Evolutionary conservation across 2,329 filamentous ascomycete genomes (phyloP).

Genomic region (Alternaria solani): DNA sequence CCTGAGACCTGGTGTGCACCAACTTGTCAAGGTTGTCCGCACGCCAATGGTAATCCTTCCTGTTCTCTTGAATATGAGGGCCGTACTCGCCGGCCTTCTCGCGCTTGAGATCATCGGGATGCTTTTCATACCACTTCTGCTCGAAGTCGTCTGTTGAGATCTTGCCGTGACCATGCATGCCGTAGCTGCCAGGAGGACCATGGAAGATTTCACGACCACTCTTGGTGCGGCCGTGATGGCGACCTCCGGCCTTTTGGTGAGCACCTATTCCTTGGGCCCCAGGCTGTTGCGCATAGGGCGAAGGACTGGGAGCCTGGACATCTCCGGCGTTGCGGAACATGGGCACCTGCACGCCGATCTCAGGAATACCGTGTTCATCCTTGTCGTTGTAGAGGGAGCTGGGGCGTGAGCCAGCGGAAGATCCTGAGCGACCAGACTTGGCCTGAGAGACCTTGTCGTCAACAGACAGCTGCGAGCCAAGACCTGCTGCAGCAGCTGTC

Average conservation of each 20-base stretch:
- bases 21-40: slow-evolving; percentile 91
- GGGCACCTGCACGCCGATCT: slow-evolving; percentile 90
- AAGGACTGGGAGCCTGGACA: slow-evolving; percentile 91
- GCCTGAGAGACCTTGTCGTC: slow-evolving; percentile 40
- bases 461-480: slow-evolving; percentile 68
- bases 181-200: slow-evolving; percentile 87
- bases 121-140: slow-evolving; percentile 90
- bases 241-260: slow-evolving; percentile 61
- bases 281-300: slow-evolving; percentile 59
- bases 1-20: slow-evolving; percentile 70
- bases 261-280: slow-evolving; percentile 58
- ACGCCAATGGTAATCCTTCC: slow-evolving; percentile 83
- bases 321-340: slow-evolving; percentile 94
- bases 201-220: slow-evolving; percentile 75
- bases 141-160: slow-evolving; percentile 82
- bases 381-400: slow-evolving; percentile 63
- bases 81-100: slow-evolving; percentile 76
- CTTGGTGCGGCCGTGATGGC: slow-evolving; percentile 70
- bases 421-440: slow-evolving; percentile 43
- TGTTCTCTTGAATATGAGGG: slow-evolving; percentile 64
- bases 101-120: slow-evolving; percentile 78
- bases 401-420: slow-evolving; percentile 57
- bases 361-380: slow-evolving; percentile 87
- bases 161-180: slow-evolving; percentile 86
- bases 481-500: slow-evolving; percentile 81